Evolutionary conservation across 2,329 filamentous ascomycete genomes (phyloP).

Genomic region (Seiridium unicorne): DNA sequence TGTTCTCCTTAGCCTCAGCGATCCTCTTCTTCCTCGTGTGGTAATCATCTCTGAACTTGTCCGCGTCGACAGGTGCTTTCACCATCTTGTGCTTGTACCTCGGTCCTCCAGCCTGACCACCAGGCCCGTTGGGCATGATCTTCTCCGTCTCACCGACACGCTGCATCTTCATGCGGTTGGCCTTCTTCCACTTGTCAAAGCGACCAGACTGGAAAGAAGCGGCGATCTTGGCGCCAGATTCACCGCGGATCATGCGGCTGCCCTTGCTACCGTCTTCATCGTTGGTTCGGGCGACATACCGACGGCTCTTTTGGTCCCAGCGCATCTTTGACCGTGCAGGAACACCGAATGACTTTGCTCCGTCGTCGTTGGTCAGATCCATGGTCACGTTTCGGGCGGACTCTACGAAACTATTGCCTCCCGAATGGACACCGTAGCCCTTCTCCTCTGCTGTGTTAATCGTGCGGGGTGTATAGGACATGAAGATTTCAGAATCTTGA

Average conservation of each 20-base stretch:
- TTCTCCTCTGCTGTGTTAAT: constrained; percentile 83
- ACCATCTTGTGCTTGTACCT: constrained; percentile 85
- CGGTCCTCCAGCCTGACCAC: constrained; percentile 38
- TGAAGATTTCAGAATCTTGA: constrained; percentile 88
- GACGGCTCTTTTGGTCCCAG: constrained; percentile 96
- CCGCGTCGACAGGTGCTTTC: constrained; percentile 87
- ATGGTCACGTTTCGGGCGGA: constrained; percentile 85
- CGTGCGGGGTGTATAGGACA: constrained; percentile 87
- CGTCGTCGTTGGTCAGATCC: constrained; percentile 90
- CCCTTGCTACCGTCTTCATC: constrained; percentile 88
- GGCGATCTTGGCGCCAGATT: constrained; percentile 94
- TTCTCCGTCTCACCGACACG: constrained; percentile 80
- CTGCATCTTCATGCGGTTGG: constrained; percentile 78
- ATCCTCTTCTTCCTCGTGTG: constrained; percentile 87
- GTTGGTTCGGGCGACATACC: constrained; percentile 89
- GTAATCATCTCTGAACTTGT: constrained; percentile 90
- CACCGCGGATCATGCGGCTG: constrained; percentile 74
- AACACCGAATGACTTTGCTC: constrained; percentile 74
- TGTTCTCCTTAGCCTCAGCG: constrained; percentile 81
- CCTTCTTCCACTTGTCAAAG: constrained; percentile 89
- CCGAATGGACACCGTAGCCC: constrained; percentile 89
- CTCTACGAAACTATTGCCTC: constrained; percentile 74
- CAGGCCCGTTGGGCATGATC: constrained; percentile 30
- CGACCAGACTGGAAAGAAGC: constrained; percentile 90
- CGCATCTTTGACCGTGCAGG: constrained; percentile 75